phyloP scores from a whole-genome alignment of 177 flowering plant species.

The Telopea speciosissima region DNA sequence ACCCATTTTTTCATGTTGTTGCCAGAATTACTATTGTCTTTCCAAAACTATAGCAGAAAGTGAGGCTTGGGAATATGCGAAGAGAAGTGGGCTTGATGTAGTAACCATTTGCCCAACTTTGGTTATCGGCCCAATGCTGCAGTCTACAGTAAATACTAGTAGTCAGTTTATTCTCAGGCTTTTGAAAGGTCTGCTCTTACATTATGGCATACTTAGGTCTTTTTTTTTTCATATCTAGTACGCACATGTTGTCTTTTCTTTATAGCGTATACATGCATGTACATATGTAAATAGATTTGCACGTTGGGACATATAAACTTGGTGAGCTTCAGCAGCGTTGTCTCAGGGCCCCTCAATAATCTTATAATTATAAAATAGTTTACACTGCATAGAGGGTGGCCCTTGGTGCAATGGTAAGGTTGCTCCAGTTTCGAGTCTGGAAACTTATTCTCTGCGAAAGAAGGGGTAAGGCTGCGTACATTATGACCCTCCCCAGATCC shows the following conservation, averaged over 20 bases:
- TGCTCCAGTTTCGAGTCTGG: too few species aligned
- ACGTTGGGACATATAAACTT: neutral
- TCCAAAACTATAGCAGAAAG: slow-evolving; percentile 34
- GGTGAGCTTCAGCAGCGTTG: neutral
- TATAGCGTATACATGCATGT: neutral
- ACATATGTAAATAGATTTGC: neutral
- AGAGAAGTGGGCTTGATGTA: slow-evolving; percentile 10
- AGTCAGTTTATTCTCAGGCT: slow-evolving; percentile 15
- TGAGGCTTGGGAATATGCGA: slow-evolving; percentile 23
- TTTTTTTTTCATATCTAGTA: neutral
- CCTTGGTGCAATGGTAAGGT: too few species aligned
- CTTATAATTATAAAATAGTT: neutral
- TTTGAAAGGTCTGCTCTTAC: slow-evolving; percentile 18
- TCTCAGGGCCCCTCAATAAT: neutral
- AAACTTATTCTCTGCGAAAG: too few species aligned
- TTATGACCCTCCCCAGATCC: too few species aligned
- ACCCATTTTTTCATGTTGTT: neutral
- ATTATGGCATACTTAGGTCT: neutral
- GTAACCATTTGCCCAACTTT: slow-evolving; percentile 23
- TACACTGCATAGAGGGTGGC: neutral
- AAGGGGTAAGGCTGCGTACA: too few species aligned
- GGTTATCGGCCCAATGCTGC: slow-evolving; percentile 23
- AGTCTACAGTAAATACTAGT: slow-evolving; percentile 17
- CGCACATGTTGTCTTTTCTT: neutral
- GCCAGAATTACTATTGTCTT: slow-evolving; percentile 28